Conservation (phyloP, 2,329 filamentous ascomycete species). For the Pestalotiopsis fici region DNA sequence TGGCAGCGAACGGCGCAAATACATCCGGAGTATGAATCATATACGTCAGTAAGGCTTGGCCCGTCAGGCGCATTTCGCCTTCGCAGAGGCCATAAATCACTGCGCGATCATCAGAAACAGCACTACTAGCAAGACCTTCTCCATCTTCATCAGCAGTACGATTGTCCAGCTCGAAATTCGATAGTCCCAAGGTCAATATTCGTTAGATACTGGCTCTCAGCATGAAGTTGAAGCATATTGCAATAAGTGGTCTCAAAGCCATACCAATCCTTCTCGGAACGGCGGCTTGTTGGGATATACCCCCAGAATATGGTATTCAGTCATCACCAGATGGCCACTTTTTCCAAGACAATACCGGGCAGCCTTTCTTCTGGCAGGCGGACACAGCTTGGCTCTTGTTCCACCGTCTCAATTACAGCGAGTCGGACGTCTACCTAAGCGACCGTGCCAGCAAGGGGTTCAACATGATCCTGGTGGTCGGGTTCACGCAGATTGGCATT, state of each 20-base stretch:
- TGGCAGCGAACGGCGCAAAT: no score
- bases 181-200: no score
- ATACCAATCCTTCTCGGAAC: background rate
- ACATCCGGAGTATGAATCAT: no score
- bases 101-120: no score
- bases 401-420: constrained; percentile 5
- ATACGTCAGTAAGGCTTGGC: no score
- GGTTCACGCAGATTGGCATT: constrained; percentile 7
- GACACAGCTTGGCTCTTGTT: constrained; percentile 13
- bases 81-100: no score
- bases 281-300: background rate
- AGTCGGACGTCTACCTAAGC: background rate
- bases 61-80: no score
- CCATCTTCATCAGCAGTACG: no score
- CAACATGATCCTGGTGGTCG: constrained; percentile 1
- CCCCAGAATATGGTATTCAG: background rate
- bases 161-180: no score
- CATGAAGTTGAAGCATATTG: background rate
- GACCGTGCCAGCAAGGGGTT: constrained; percentile 7
- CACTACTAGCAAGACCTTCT: no score
- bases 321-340: constrained; percentile 16
- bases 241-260: background rate
- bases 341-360: constrained; percentile 8
- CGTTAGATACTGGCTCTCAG: background rate
- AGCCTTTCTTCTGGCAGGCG: constrained; percentile 15